Percentiles rank a stretch among this genome's conserved stretches.
Conservation (phyloP, 2,329 filamentous ascomycete species). For the Paraconiothyrium sp. region DNA sequence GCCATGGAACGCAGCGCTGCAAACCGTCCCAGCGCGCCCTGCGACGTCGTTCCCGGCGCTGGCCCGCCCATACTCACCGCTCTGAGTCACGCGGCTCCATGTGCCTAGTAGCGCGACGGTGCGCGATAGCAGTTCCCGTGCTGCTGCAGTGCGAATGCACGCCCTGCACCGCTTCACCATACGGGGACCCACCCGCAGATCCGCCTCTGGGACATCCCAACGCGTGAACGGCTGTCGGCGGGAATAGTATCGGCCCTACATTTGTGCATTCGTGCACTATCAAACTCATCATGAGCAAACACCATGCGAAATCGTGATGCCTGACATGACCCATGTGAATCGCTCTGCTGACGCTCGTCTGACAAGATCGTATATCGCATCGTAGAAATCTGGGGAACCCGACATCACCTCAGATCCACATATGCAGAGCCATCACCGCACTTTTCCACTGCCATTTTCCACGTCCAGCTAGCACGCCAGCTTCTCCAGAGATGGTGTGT, state of each 20-base stretch:
- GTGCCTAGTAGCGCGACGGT: neutral
- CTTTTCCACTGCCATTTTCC: neutral
- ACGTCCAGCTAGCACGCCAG: neutral
- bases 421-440: neutral
- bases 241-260: neutral
- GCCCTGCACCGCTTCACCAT: neutral
- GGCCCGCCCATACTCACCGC: slow-evolving; percentile 28
- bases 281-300: slow-evolving; percentile 1
- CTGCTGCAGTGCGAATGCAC: slow-evolving; percentile 11
- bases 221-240: neutral
- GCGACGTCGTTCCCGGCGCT: neutral
- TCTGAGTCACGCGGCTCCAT: slow-evolving; percentile 24
- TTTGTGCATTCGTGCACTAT: neutral
- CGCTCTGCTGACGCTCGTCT: slow-evolving; percentile 1
- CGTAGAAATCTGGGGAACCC: slow-evolving; percentile 7
- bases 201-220: neutral
- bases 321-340: neutral
- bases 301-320: too few species aligned
- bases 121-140: slow-evolving; percentile 12
- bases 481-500: neutral
- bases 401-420: neutral
- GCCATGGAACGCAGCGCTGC: neutral
- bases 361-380: slow-evolving; percentile 8
- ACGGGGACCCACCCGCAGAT: neutral
- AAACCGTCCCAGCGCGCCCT: neutral